Percentiles rank a stretch among this genome's conserved stretches.
Conservation (phyloP, 768 basidiomycete genomes). For the Suillus subaureus region DNA sequence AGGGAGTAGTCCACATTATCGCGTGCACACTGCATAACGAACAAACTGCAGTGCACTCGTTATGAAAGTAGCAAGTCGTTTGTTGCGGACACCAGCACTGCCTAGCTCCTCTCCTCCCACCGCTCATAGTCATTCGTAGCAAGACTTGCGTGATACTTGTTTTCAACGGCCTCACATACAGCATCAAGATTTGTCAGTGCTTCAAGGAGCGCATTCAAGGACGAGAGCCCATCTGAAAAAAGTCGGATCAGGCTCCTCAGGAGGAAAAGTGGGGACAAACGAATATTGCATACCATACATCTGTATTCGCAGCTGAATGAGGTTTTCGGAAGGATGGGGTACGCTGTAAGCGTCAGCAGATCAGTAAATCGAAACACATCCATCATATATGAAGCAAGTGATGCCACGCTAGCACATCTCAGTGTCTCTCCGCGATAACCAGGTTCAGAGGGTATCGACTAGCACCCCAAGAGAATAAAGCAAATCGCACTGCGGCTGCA, state of each 20-base stretch:
- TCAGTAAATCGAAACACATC: background rate
- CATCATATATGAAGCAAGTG: conserved; percentile 6
- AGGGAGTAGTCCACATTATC: background rate
- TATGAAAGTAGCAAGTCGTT: background rate
- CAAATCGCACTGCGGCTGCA: background rate
- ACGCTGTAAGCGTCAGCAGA: conserved; percentile 19
- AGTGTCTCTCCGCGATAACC: background rate
- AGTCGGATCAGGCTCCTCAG: background rate
- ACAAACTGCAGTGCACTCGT: background rate
- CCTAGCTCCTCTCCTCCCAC: conserved; percentile 70
- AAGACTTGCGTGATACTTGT: conserved; percentile 65
- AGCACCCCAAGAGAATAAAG: background rate
- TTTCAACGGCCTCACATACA: conserved; percentile 71
- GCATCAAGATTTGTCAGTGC: conserved; percentile 80
- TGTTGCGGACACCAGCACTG: background rate
- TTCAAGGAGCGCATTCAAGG: conserved; percentile 74
- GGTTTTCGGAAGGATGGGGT: conserved; percentile 96
- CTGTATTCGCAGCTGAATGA: conserved; percentile 97
- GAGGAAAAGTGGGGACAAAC: background rate
- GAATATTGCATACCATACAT: conserved; percentile 84
- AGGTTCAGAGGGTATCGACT: background rate
- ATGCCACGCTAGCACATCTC: background rate
- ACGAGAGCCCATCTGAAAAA: conserved; percentile 77
- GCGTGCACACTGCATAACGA: background rate
- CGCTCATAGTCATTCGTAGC: conserved; percentile 54